Evolutionary conservation across 352 stramenopile genomes (phyloP).

Genomic region (Phytophthora kernoviae): DNA sequence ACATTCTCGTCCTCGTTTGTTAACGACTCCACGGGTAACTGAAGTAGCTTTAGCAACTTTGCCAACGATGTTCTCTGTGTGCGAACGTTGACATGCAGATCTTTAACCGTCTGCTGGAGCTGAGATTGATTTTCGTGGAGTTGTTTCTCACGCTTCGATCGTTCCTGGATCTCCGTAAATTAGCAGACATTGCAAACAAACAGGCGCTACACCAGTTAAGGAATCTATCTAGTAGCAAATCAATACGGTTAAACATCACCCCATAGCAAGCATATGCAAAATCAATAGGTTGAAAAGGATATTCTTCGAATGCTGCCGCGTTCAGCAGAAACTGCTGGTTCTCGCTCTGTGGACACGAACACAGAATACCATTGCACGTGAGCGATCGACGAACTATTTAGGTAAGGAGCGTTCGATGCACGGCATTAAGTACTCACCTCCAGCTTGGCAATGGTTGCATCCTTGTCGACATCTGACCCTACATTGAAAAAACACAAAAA

Average conservation of each 20-base stretch:
- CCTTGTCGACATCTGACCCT: conserved; percentile 40
- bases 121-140: conserved; percentile 70
- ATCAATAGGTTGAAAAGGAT: conserved; percentile 53
- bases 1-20: conserved; percentile 37
- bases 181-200: conserved; percentile 28
- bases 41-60: conserved; percentile 62
- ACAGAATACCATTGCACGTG: neutral
- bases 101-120: conserved; percentile 69
- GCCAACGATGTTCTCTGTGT: conserved; percentile 59
- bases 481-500: conserved; percentile 5
- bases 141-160: conserved; percentile 61
- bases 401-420: neutral
- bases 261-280: conserved; percentile 22
- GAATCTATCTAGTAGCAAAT: conserved; percentile 24
- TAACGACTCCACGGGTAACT: conserved; percentile 35
- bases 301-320: conserved; percentile 86
- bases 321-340: conserved; percentile 87
- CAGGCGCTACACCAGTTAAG: conserved; percentile 55
- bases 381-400: neutral
- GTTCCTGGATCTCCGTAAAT: conserved; percentile 80
- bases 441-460: conserved; percentile 67
- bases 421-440: conserved; percentile 40
- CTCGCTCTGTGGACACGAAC: conserved; percentile 49
- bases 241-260: conserved; percentile 10
- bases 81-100: conserved; percentile 54